These are phyloP conservation scores for Metarhizium sp. DNA, from an alignment of 2,329 filamentous ascomycete genomes.

Conservation along the genomic window DNA sequence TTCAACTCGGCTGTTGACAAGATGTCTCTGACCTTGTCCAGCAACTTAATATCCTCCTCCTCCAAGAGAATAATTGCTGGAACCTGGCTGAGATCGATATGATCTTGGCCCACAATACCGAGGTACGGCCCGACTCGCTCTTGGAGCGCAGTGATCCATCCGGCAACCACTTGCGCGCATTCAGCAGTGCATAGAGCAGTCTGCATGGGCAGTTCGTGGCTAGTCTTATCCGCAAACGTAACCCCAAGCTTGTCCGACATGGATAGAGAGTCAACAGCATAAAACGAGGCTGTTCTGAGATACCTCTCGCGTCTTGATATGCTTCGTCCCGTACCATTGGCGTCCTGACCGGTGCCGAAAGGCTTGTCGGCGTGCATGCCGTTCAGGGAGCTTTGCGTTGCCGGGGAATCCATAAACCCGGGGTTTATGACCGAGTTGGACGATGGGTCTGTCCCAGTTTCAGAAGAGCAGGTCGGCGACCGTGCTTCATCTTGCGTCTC, in stretches of 20 bases:
- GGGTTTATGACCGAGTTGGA: conserved; percentile 37
- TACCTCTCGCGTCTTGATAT: conserved; percentile 74
- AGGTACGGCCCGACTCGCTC: conserved; percentile 87
- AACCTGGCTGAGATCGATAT: conserved; percentile 69
- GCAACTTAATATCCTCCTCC: conserved; percentile 79
- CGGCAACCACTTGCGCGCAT: conserved; percentile 85
- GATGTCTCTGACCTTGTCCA: conserved; percentile 75
- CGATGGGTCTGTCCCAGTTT: conserved; percentile 34
- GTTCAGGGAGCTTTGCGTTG: conserved; percentile 38
- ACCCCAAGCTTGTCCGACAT: conserved; percentile 83
- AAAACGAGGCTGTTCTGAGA: conserved; percentile 87
- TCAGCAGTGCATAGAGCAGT: conserved; percentile 90
- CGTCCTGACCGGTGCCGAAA: conserved; percentile 3
- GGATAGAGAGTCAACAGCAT: conserved; percentile 81
- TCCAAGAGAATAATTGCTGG: conserved; percentile 85
- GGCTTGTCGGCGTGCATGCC: conserved; percentile 25
- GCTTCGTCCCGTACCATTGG: conserved; percentile 25
- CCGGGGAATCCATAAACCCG: conserved; percentile 41
- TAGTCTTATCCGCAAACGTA: conserved; percentile 75
- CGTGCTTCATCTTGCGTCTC: conserved; percentile 66
- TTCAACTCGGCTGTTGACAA: conserved; percentile 70
- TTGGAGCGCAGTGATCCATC: conserved; percentile 90
- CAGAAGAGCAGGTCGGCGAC: conserved; percentile 41
- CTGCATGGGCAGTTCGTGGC: conserved; percentile 78
- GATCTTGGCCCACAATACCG: conserved; percentile 75